Base-by-base conservation (phyloP, 2,329 filamentous ascomycete species). In the Xylariaceae sp. region DNA sequence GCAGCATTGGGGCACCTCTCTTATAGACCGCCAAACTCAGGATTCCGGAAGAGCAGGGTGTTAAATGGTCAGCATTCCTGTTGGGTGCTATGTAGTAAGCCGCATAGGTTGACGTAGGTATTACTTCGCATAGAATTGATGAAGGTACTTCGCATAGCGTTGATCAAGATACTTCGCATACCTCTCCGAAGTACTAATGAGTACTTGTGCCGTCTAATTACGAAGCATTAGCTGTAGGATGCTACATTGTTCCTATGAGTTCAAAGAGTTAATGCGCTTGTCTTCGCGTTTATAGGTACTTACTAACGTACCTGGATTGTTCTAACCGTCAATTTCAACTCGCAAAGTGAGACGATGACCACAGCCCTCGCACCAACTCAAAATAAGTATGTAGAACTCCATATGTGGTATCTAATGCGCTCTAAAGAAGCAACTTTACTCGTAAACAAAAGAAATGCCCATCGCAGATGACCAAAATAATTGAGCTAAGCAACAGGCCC, bases 341-440 rank as follows among this genome's bases (percentile, higher is more conserved):
- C 32, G 10, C 13, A 34, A 9, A 30, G 29, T 10, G 29, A 30
- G 29, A 30, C 29, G 29, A 34, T 34, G 13, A 15, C 32, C 32
- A 34, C 32, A 10, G 13, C 32, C 10, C 5, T 34, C 32, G 10
- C 4, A 34, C 32, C 32, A 34, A 26, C 26, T 26, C 8, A 34
- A 26, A 34, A 7, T 34, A 9, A 13, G 13, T 15, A 34, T 34
- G 36, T 50, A 37, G 43, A 53, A 63, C 59, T 65, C 62, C 58
- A 46, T 51, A 57, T 60, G 49, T 68, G 66, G 66, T 68, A 68
- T 68, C 66, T 67, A 67, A 59, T 58, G 62, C 64, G 61, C 47
- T 66, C 63, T 66, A 67, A 58, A 47, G 29, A 32, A 21, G 5
- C 44, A 21, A 42, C 18, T 29, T 41, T 34, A 39, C 32, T 41